Conservation (phyloP, 345 rosid species). For the Limnanthes douglasii region DNA sequence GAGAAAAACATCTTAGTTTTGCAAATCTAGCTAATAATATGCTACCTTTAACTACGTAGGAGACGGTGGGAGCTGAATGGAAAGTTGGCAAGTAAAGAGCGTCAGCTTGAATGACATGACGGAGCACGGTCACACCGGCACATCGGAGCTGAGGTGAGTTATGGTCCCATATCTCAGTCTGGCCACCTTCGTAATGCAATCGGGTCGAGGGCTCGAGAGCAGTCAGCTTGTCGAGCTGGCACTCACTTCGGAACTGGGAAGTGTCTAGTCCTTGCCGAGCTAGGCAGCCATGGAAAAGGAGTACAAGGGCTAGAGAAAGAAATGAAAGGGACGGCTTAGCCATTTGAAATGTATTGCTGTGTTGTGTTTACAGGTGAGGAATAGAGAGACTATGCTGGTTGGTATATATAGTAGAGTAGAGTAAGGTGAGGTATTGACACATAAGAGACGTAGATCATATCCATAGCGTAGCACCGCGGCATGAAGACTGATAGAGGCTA, state of each 20-base stretch:
- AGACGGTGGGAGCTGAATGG: slow-evolving; percentile 22
- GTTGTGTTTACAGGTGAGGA: too few species aligned
- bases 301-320: slow-evolving; percentile 20
- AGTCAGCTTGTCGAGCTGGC: slow-evolving; percentile 29
- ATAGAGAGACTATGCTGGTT: too few species aligned
- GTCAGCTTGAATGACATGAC: slow-evolving; percentile 23
- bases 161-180: slow-evolving; percentile 36
- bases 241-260: slow-evolving; percentile 17
- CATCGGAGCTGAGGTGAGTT: slow-evolving; percentile 43
- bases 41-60: slow-evolving; percentile 31
- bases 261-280: slow-evolving; percentile 10
- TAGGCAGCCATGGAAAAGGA: slow-evolving; percentile 26
- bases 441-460: too few species aligned
- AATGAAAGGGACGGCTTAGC: slow-evolving; percentile 15
- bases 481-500: too few species aligned
- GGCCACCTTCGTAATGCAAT: slow-evolving; percentile 34
- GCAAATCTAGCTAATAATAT: not conserved
- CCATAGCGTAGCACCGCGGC: too few species aligned
- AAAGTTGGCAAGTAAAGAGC: slow-evolving; percentile 46
- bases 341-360: too few species aligned
- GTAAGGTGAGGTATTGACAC: too few species aligned
- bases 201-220: slow-evolving; percentile 29
- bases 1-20: not conserved
- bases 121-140: slow-evolving; percentile 29
- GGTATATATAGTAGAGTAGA: too few species aligned